Evolutionary conservation across 192 early-diverging fungal genomes (phyloP), one percentile per base, ranked within the genome.

Genomic region (Backusella tarrabulga): DNA sequence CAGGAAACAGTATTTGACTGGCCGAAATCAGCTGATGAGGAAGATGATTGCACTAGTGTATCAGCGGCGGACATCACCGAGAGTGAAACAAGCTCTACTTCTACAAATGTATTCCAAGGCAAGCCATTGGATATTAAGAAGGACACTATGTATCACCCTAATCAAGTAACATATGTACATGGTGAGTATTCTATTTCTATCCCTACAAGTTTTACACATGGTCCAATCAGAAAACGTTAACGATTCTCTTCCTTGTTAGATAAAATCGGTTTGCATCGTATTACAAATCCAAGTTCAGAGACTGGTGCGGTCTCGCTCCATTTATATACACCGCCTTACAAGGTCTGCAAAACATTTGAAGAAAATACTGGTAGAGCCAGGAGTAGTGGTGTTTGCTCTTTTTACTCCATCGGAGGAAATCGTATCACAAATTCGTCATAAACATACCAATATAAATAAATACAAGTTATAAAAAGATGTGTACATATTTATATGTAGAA

Each of bases 251-350:
- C 80, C 23, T 29, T 68, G 17, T 15, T 68, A 84, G 83, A 98
- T 79, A 90, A 92, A 77, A 92, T 98, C 36, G 96, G 96, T 38
- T 86, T 98, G 15, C 96, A 98, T 83, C 85, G 93, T 8, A 87
- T 98, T 36, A 77, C 84, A 0, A 97, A 96, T 83, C 89, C 90
- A 26, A 89, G 89, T 34, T 34, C 44, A 9, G 71, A 63, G 6
- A 41, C 36, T 4, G 87, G 87, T 73, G 91, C 95, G 6, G 89
- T 98, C 11, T 95, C 96, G 21, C 86, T 98, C 52, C 96, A 98
- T 79, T 85, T 98, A 54, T 98, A 98, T 77, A 93, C 93, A 5
- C 96, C 96, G 35, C 95, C 96, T 3, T 94, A 91, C 76, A 81
- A 94, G 26, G 88, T 87, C 41, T 97, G 95, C 85, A 92, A 91